Evolutionary conservation across 176 grass and related monocot genomes (phyloP), one percentile per base, ranked within the genome.

Genomic region (Oryza rufipogon): DNA sequence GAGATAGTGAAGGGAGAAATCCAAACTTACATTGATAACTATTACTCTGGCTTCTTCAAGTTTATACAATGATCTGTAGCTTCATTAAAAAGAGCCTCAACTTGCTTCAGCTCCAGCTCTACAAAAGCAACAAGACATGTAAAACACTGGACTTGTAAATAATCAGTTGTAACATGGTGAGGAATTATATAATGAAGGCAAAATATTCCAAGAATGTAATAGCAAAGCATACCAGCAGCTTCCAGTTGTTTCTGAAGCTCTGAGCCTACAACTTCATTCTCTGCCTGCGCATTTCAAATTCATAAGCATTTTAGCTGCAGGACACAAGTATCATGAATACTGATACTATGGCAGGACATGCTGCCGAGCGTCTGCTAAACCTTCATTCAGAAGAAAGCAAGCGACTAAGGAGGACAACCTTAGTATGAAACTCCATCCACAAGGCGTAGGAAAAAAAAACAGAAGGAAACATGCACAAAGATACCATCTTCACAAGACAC

Each of bases 41-140:
- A 60, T 42, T 90, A 86, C 61, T 95, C 89, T 49, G 87, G 91
- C 82, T 81, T 98, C 81, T 98, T 98, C 71, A 95, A 74, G 85
- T 98, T 98, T 92, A 98, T 84, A 83, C 93, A 98, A 70, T 93
- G 90, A 68, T 98, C 91, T 1, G 93, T 92, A 20, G 96, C 96
- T 88, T 93, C 77, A 79, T 93, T 95, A 77, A 98, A 98, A 63
- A 93, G 77, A 66, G 69, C 89, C 71, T 98, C 84, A 47, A 93
- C 93, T 83, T 88, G 83, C 70, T 98, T 90, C 89, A 93, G 41
- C 69, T 98, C 93, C 20, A 77, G 73, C 75, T 93, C 91, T 98
- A 80, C 77, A 81, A 46, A 16, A 70, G 28, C 26, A 85, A 80
- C 39, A 78, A 85, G 28, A 83, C 73, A 34, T 16, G 10, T 45